Evolutionary conservation across 1,284 basidiomycete genomes (phyloP), one percentile per base, ranked within the genome.

Genomic region (Neolentinus lepideus): DNA sequence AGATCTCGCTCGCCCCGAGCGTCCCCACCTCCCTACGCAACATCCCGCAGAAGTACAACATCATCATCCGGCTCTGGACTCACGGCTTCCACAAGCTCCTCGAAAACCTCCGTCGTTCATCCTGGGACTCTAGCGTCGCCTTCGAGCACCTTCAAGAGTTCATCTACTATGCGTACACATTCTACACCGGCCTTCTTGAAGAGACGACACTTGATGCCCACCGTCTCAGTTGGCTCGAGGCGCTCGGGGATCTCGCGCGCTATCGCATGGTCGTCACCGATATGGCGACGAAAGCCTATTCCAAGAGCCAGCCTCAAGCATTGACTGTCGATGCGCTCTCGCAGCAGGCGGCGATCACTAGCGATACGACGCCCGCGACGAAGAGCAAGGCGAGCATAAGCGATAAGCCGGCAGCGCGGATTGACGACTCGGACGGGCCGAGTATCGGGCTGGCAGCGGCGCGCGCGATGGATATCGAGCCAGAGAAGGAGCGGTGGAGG

Each of bases 131-230:
- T 0, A 70, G 75, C 1, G 71, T 85, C 56, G 79, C 86, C 26
- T 70, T 86, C 54, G 88, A 96, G 63, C 83, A 92, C 60, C 77
- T 98, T 43, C 84, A 89, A 62, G 87, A 96, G 61, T 96, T 95
- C 63, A 92, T 98, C 53, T 94, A 95, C 66, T 96, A 92, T 63
- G 91, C 95, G 0, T 99, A 99, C 70, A 86, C 85, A 0, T 96
- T 95, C 65, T 98, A 98, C 73, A 89, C 93, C 0, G 85, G 88
- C 47, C 79, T 99, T 6, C 78, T 94, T 54, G 96, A 98, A 66
- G 89, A 95, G 65, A 84, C 83, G 19, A 79, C 75, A 1, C 80
- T 98, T 54, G 71, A 70, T 11, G 70, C 74, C 9, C 95, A 95
- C 74, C 84, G 87, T 57, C 77, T 83, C 1, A 85, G 86, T 1